Evolutionary conservation across 805 yeast genomes (phyloP).

Genomic region (Blastobotrys attinorum): DNA sequence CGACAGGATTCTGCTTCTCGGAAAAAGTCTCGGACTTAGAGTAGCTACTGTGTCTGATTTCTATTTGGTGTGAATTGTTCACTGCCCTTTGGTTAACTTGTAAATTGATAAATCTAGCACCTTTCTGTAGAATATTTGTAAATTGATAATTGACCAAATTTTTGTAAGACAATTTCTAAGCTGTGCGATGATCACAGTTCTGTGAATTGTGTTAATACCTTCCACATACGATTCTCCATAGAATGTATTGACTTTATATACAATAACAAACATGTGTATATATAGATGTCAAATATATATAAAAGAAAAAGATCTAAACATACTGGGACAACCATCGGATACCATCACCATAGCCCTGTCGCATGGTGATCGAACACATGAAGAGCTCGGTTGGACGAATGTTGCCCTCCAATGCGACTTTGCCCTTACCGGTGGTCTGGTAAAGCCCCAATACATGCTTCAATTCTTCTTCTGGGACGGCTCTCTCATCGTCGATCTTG

Average conservation of each 20-base stretch:
- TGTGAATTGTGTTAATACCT: too few relatives aligned
- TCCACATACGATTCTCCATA: too few relatives aligned
- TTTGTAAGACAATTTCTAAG: too few relatives aligned
- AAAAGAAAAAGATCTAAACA: slow-evolving; percentile 40
- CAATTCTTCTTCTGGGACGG: slow-evolving; percentile 90
- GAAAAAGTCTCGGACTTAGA: not conserved
- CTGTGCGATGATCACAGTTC: too few relatives aligned
- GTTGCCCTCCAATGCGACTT: slow-evolving; percentile 54
- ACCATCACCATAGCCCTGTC: slow-evolving; percentile 98
- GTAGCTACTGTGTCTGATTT: not conserved
- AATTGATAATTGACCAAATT: too few relatives aligned
- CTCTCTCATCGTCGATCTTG: slow-evolving; percentile 90
- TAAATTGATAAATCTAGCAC: too few relatives aligned
- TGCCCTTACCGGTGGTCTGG: slow-evolving; percentile 86
- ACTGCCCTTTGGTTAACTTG: too few relatives aligned
- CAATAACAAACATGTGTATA: not conserved
- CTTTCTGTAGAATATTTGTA: too few relatives aligned
- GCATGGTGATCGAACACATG: slow-evolving; percentile 98
- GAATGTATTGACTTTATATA: too few relatives aligned
- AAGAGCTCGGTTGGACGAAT: slow-evolving; percentile 90
- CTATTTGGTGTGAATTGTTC: not conserved
- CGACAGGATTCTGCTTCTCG: not conserved
- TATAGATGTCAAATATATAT: not conserved
- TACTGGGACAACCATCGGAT: slow-evolving; percentile 97
- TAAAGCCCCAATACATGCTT: slow-evolving; percentile 82